These are phyloP conservation scores for Remersonia thermophila DNA, from an alignment of 2,329 filamentous ascomycete species.

Conservation along the genomic window DNA sequence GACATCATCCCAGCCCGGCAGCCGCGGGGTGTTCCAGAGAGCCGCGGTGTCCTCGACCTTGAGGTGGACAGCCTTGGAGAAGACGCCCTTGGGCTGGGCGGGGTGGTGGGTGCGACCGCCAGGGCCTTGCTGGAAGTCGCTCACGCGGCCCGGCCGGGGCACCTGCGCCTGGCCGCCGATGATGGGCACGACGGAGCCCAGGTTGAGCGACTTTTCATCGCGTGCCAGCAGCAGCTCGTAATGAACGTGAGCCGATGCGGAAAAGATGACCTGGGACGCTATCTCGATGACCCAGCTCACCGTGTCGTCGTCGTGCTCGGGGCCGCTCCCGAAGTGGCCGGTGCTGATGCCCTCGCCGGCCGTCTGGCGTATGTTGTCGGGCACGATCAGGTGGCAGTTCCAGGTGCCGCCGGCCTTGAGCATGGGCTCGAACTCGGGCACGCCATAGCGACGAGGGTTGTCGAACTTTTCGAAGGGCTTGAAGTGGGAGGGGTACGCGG, in stretches of 20 bases:
- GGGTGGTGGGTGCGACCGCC: constrained; percentile 41
- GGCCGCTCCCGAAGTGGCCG: constrained; percentile 33
- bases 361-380: constrained; percentile 59
- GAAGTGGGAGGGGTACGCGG: constrained; percentile 74
- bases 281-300: constrained; percentile 87
- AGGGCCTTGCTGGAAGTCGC: constrained; percentile 59
- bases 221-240: constrained; percentile 80
- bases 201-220: constrained; percentile 68
- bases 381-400: constrained; percentile 68
- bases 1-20: constrained; percentile 51
- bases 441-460: constrained; percentile 55
- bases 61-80: constrained; percentile 66
- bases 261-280: constrained; percentile 87
- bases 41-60: constrained; percentile 78
- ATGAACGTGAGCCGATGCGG: constrained; percentile 70
- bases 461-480: constrained; percentile 70
- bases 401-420: constrained; percentile 87
- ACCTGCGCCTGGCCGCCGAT: constrained; percentile 33
- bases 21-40: constrained; percentile 81
- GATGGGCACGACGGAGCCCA: constrained; percentile 40
- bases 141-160: constrained; percentile 57
- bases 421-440: constrained; percentile 89
- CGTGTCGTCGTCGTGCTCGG: constrained; percentile 38
- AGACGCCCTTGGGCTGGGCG: constrained; percentile 62
- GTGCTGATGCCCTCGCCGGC: constrained; percentile 43